Evolutionary conservation across 2,329 filamentous ascomycete genomes (phyloP), one percentile per base, ranked within the genome.

Genomic region (Colletotrichum orbiculare): DNA sequence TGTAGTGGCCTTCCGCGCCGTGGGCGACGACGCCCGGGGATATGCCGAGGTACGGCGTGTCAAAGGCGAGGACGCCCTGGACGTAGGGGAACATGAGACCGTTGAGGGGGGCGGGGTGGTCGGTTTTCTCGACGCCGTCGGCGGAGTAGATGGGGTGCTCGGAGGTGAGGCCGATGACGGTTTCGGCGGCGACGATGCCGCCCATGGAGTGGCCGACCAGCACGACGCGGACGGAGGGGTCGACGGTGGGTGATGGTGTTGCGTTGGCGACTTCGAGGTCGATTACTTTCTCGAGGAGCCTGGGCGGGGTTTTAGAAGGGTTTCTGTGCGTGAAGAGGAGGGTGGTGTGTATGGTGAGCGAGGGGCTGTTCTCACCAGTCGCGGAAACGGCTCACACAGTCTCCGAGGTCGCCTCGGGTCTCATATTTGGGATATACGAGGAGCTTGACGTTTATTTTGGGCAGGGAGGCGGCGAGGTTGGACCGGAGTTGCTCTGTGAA

Each of bases 181-280:
- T 91, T 75, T 98, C 96, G 39, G 94, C 95, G 10, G 93, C 95
- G 50, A 98, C 94, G 72, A 98, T 97, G 71, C 96, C 96, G 71
- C 92, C 92, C 92, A 91, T 97, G 8, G 91, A 94, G 76, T 97
- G 94, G 33, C 94, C 94, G 62, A 96, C 82, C 13, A 97, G 85
- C 50, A 97, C 85, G 35, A 91, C 91, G 72, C 89, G 90, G 17
- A 97, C 93, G 0, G 91, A 93, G 6, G 94, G 93, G 67, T 96
- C 93, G 68, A 97, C 85, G 0, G 92, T 97, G 0, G 94, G 94
- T 6, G 91, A 94, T 1, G 92, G 87, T 0, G 93, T 95, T 49
- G 85, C 84, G 70, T 92, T 91, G 35, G 86, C 89, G 62, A 97
- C 94, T 79, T 99, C 95, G 72, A 97, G 83, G 76, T 98, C 96